Evolutionary conservation across 306 rosid species (phyloP).

Genomic region (Vigna radiata): DNA sequence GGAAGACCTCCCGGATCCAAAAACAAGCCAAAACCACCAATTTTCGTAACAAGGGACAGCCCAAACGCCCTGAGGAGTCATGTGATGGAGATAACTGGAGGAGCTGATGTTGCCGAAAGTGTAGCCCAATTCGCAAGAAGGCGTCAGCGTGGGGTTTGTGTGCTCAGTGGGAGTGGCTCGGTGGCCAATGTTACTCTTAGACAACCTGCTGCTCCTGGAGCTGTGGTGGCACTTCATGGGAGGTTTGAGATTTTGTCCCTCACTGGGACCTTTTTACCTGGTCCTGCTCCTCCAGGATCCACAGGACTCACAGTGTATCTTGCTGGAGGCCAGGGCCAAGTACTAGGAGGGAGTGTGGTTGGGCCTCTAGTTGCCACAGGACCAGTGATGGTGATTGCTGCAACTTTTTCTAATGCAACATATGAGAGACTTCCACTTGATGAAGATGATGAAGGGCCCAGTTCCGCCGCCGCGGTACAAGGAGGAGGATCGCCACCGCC

Average conservation of each 20-base stretch:
- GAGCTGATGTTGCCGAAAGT: slow-evolving; percentile 87
- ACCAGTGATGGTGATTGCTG: slow-evolving; percentile 92
- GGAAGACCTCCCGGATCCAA: slow-evolving; percentile 97
- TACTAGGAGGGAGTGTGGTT: slow-evolving; percentile 90
- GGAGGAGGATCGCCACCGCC: slow-evolving; percentile 59
- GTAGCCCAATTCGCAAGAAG: slow-evolving; percentile 82
- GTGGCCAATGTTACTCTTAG: slow-evolving; percentile 88
- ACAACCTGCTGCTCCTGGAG: slow-evolving; percentile 84
- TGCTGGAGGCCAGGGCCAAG: slow-evolving; percentile 88
- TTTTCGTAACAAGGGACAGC: slow-evolving; percentile 84
- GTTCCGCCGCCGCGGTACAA: slow-evolving; percentile 42
- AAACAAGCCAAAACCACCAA: slow-evolving; percentile 94
- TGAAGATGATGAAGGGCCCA: slow-evolving; percentile 73
- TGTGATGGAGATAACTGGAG: slow-evolving; percentile 87
- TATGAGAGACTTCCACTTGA: slow-evolving; percentile 93
- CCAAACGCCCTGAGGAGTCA: slow-evolving; percentile 93
- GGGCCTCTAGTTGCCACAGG: slow-evolving; percentile 91
- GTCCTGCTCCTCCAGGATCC: slow-evolving; percentile 88
- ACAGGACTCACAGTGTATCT: slow-evolving; percentile 88
- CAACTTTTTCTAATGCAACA: slow-evolving; percentile 92
- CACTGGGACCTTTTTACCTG: slow-evolving; percentile 86
- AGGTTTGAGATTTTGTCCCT: slow-evolving; percentile 89
- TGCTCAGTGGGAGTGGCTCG: slow-evolving; percentile 88
- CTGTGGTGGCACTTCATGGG: slow-evolving; percentile 87
- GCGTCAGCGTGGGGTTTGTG: slow-evolving; percentile 96